Base-by-base conservation (phyloP, 75 land plant species). In the Selaginella tamariscina region DNA sequence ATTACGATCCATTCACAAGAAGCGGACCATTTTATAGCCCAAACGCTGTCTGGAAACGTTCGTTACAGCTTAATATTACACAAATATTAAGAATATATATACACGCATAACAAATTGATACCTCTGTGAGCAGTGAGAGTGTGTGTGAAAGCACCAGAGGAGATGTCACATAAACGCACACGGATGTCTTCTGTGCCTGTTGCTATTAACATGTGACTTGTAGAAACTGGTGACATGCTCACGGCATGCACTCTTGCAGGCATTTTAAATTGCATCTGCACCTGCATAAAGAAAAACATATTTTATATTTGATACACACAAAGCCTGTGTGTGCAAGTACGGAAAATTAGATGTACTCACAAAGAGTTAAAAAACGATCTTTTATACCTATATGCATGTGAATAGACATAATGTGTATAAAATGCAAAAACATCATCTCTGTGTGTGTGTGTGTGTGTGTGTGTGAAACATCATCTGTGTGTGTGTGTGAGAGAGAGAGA, bases 101-200 rank as follows among this genome's bases (percentile, higher is more conserved):
- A n/a, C n/a, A n/a, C n/a, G n/a, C n/a, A n/a, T n/a, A n/a, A n/a
- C n/a, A n/a, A n/a, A n/a, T n/a, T n/a, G n/a, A 24, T 71, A 93
- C 98, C 98, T 72, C 88, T 80, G 70, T 93, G 98, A 62, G 94
- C 98, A 49, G 87, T 82, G 30, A 93, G 73, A 26, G 96, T 93
- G 56, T 93, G 98, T 57, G 98, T 75, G 65, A 89, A 89, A 55
- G 95, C 95, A 32, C 98, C 95, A 54, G 98, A 89, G 33, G 88
- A 80, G 68, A 93, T 83, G 75, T 93, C 95, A 79, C 95, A 93
- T 18, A 93, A 76, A 20, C 95, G 89, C 30, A 89, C 90, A 67
- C 80, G 82, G 24, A 83, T 85, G 80, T 93, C 98, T 72, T 87
- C 90, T 63, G 86, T 86, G 72, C 98, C 98, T 70, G 88, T 78